Conservation (phyloP, 768 basidiomycete genomes). For the Mycena galericulata region DNA sequence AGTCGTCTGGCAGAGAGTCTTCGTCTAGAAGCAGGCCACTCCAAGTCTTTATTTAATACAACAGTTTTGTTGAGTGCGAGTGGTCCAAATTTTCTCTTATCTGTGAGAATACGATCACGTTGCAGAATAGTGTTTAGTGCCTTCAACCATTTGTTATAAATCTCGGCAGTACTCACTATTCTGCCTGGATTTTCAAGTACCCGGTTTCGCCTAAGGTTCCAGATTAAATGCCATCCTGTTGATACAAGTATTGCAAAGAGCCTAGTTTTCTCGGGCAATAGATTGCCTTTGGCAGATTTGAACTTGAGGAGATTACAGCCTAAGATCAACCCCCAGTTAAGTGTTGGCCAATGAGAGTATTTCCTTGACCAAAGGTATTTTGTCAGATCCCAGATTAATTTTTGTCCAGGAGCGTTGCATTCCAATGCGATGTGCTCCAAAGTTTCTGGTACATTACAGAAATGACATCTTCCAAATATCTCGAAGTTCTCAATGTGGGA, state of each 20-base stretch:
- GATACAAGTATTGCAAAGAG: neutral
- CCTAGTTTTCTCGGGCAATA: neutral
- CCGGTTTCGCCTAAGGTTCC: neutral
- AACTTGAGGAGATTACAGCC: neutral
- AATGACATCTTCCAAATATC: neutral
- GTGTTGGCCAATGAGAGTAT: neutral
- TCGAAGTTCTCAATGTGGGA: neutral
- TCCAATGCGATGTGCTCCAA: conserved; percentile 1
- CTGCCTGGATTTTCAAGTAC: neutral
- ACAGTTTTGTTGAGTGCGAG: neutral
- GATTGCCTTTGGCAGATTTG: neutral
- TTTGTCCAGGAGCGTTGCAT: neutral
- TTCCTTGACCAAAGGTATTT: neutral
- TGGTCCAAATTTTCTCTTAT: neutral
- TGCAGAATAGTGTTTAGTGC: neutral
- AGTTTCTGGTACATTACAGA: neutral
- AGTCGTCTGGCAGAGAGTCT: neutral
- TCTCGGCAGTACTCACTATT: neutral
- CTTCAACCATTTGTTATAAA: neutral
- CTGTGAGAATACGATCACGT: neutral
- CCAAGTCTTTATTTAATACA: neutral
- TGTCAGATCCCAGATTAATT: conserved; percentile 5
- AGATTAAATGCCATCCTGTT: neutral
- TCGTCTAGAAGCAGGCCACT: neutral
- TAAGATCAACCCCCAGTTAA: conserved; percentile 7